These are phyloP conservation scores for Trichoderma sp. DNA, from an alignment of 2,329 filamentous ascomycete species.

Conservation along the genomic window DNA sequence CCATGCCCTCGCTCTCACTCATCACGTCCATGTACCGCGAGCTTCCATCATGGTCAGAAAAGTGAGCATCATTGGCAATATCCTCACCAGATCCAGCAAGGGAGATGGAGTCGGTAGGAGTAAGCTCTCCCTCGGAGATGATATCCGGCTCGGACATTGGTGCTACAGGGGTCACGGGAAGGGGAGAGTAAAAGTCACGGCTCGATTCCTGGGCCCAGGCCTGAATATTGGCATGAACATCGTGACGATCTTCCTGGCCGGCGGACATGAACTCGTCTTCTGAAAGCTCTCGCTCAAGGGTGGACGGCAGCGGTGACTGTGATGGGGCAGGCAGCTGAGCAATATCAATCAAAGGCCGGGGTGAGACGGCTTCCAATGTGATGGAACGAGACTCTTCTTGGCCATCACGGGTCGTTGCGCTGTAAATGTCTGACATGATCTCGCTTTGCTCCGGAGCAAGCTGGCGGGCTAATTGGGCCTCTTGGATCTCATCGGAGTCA, in stretches of 20 bases:
- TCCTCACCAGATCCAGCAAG: constrained; percentile 57
- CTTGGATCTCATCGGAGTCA: constrained; percentile 50
- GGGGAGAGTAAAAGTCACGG: constrained; percentile 63
- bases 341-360: constrained; percentile 41
- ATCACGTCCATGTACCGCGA: constrained; percentile 57
- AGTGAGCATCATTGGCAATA: constrained; percentile 48
- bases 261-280: constrained; percentile 58
- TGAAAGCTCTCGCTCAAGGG: constrained; percentile 44
- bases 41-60: constrained; percentile 44
- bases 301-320: constrained; percentile 34
- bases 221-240: constrained; percentile 64
- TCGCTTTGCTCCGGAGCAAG: constrained; percentile 54
- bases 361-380: constrained; percentile 33
- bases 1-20: constrained; percentile 63
- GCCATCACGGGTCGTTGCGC: constrained; percentile 54
- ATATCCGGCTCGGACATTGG: constrained; percentile 57
- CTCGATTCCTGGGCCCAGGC: constrained; percentile 64
- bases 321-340: constrained; percentile 31
- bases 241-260: constrained; percentile 50
- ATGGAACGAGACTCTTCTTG: constrained; percentile 34
- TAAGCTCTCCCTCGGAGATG: constrained; percentile 58
- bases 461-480: constrained; percentile 45
- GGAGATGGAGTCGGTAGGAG: constrained; percentile 63
- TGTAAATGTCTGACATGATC: constrained; percentile 59
- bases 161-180: constrained; percentile 55